Evolutionary conservation across 306 rosid genomes (phyloP).

Genomic region (Cucurbita moschata): DNA sequence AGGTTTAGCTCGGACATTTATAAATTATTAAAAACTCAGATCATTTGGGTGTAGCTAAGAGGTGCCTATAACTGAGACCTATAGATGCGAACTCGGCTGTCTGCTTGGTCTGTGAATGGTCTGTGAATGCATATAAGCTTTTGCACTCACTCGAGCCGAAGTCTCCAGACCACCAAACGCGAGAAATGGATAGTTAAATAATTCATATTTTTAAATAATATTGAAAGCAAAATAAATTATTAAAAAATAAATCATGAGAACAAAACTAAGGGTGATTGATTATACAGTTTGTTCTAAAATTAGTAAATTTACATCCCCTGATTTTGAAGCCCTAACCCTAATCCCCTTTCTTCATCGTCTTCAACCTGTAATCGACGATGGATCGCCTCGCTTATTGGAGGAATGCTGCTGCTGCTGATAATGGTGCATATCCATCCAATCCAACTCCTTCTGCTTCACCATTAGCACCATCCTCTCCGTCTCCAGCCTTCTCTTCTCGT

Average conservation of each 20-base stretch:
- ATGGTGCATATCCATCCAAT: conserved; percentile 26
- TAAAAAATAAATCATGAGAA: background rate
- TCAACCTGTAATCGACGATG: conserved; percentile 23
- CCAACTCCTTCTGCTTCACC: conserved; percentile 50
- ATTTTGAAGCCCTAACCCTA: background rate
- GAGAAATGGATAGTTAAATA: no score
- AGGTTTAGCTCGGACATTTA: no score
- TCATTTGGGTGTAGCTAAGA: no score
- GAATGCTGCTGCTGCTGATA: conserved; percentile 43
- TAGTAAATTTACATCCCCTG: background rate
- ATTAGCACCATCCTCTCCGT: conserved; percentile 66
- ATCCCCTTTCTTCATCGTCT: background rate
- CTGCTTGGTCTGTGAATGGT: no score
- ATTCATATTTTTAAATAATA: no score
- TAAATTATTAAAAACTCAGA: no score
- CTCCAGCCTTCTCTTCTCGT: conserved; percentile 39
- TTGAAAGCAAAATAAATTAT: no score
- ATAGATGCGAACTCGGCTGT: no score
- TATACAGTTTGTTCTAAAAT: background rate
- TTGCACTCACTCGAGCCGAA: no score
- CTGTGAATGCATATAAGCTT: no score
- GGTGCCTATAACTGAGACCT: no score
- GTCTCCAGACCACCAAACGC: no score
- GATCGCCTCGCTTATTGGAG: conserved; percentile 28
- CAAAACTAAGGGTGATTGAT: background rate